Base-by-base conservation (phyloP, 305 asterid species). In the Salvia sclarea region DNA sequence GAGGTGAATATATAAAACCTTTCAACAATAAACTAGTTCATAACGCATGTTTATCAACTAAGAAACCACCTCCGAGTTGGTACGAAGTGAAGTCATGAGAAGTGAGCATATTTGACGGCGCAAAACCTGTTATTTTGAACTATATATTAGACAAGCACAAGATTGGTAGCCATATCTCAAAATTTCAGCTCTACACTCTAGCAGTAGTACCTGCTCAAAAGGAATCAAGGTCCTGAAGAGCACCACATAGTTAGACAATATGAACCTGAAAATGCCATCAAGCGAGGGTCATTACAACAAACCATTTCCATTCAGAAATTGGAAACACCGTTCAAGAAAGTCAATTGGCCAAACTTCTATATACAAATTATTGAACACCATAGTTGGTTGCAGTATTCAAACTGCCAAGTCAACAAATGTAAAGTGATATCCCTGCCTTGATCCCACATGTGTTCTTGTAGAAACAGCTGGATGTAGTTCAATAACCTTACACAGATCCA, bases 71-170 rank as follows among this genome's bases (percentile, higher is more conserved):
- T 94, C 98, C 50, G 98, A 84, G 74, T 94, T 92, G 8, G 95
- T 91, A 53, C 98, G 96, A 50, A 94, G 96, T 64, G 99, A 94
- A 56, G 98, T 94, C 97, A 94, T 94, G 69, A 94, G 95, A 74
- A 94, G 92, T 70, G 98, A 94, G 81, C 98, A 94, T 77, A 91
- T 82, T 78, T 89, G 91, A 79, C 76, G 89, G 48, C 95, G 95
- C 76, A 89, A 81, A 74, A 87, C 89, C 99, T 94, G 93, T 81
- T 68, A 25, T 69, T 72, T 79, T 55, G 75, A 59, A 78, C 45
- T 61, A 76, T 43, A 22, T 59, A 78, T 82, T 70, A 78, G 82
- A 69, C 67, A 76, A 79, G 44, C 62, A 67, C 66, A 70, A 12
- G 22, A 53, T 13, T 33, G 64, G 44, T 17, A 64, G 38, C 72